These are phyloP conservation scores for Ilex asprella DNA, from an alignment of 257 asterid genomes.

Conservation along the genomic window DNA sequence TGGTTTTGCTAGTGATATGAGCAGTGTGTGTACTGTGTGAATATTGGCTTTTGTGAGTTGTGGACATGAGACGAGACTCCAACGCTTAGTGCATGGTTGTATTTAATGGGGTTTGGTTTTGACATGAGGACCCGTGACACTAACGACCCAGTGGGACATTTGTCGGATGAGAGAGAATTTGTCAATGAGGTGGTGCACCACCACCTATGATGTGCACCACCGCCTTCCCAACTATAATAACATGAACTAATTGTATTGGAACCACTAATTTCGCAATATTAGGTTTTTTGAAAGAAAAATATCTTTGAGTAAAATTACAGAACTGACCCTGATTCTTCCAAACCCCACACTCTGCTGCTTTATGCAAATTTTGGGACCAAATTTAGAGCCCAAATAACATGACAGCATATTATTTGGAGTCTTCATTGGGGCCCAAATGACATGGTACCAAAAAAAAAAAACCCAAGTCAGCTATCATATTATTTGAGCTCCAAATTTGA, in stretches of 20 bases:
- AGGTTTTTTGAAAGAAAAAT: no score
- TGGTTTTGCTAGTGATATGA: not conserved
- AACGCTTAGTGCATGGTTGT: conserved; percentile 2
- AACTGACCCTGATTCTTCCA: no score
- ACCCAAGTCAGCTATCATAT: no score
- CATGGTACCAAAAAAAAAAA: no score
- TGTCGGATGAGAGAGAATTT: conserved; percentile 8
- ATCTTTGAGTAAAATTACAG: no score
- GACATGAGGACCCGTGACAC: conserved; percentile 8
- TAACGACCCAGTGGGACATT: conserved; percentile 21
- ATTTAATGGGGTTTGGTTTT: conserved; percentile 14
- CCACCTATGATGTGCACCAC: conserved; percentile 39
- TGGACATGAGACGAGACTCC: not conserved
- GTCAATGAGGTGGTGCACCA: conserved; percentile 7
- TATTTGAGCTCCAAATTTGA: no score
- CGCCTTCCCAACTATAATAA: conserved; percentile 20
- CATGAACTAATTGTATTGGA: not conserved
- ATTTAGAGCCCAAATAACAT: no score
- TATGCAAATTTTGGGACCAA: no score
- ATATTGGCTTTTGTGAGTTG: conserved; percentile 17
- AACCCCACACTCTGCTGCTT: no score
- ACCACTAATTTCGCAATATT: no score
- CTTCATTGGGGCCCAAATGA: no score
- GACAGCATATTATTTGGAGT: no score
- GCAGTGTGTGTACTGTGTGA: not conserved